Base-by-base conservation (phyloP, 306 rosid genomes). In the Sindora glabra region DNA sequence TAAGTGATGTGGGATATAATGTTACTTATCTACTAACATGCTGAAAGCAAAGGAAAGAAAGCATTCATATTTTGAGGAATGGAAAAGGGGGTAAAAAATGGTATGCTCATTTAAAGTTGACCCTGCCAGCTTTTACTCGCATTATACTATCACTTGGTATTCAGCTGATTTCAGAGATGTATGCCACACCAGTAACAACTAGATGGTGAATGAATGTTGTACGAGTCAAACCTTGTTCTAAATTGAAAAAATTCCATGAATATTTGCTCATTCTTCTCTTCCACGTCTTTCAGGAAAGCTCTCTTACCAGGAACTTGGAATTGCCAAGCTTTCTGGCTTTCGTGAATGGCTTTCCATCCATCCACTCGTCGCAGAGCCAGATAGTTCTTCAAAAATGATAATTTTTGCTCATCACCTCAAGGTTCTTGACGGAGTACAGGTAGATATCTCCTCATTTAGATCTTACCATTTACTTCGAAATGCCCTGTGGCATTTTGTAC, bases 371-470 rank as follows among this genome's bases (percentile, higher is more conserved):
- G 82, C 71, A 9, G 88, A 80, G 63, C 65, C 80, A 47, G 87
- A 85, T 60, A 78, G 55, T 69, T 73, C 92, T 68, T 83, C 79
- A 15, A 91, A 88, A 77, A 91, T 85, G 95, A 75, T 91, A 55
- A 76, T 91, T 69, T 91, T 91, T 86, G 96, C 86, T 38, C 98
- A 91, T 83, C 96, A 91, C 68, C 96, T 75, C 72, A 88, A 74
- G 75, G 98, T 88, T 49, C 98, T 91, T 68, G 94, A 91, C 12
- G 88, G 88, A 68, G 70, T 88, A 63, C 98, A 91, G 86, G 97
- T 90, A 62, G 51, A 58, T 48, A 19, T 57, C 62, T 45, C 68
- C 37, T 36, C 8, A 33, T 29, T 57, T 67, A 57, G 53, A 46
- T 58, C 38, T 42, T 65, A 42, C 71, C 36, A 33, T 74, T 67